Conservation (phyloP, 1,284 basidiomycete species). For the Ceratobasidium papillatum region DNA sequence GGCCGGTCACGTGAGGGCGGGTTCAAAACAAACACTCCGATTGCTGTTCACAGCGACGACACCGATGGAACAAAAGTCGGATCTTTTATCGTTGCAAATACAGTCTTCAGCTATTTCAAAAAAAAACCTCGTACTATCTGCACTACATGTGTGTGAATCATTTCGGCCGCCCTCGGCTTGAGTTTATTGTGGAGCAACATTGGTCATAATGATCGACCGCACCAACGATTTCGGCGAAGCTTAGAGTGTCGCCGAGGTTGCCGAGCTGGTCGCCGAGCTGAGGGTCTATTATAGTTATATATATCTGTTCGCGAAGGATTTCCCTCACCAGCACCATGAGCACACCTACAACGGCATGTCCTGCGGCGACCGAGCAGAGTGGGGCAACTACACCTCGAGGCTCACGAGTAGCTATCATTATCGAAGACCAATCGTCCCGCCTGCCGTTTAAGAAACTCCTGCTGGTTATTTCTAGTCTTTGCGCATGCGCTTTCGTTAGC, state of each 20-base stretch:
- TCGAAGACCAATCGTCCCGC: neutral
- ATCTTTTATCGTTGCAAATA: no score
- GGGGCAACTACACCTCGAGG: neutral
- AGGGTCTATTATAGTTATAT: neutral
- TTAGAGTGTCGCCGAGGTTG: neutral
- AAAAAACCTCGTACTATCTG: no score
- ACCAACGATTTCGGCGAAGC: neutral
- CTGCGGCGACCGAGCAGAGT: neutral
- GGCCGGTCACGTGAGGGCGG: no score
- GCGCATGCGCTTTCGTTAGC: constrained; percentile 24
- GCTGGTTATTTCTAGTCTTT: constrained; percentile 24
- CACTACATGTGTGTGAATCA: no score
- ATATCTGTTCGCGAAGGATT: neutral
- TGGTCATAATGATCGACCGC: neutral
- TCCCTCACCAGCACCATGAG: neutral
- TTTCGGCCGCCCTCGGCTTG: no score
- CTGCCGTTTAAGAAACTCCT: constrained; percentile 36
- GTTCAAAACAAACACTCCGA: no score
- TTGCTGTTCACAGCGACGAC: no score
- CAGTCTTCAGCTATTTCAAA: no score
- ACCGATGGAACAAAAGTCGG: no score
- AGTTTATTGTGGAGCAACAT: no score
- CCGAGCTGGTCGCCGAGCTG: neutral
- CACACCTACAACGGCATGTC: neutral
- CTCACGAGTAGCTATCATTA: neutral